Conservation (phyloP, 768 basidiomycete species). For the Mycena albidolilacea region DNA sequence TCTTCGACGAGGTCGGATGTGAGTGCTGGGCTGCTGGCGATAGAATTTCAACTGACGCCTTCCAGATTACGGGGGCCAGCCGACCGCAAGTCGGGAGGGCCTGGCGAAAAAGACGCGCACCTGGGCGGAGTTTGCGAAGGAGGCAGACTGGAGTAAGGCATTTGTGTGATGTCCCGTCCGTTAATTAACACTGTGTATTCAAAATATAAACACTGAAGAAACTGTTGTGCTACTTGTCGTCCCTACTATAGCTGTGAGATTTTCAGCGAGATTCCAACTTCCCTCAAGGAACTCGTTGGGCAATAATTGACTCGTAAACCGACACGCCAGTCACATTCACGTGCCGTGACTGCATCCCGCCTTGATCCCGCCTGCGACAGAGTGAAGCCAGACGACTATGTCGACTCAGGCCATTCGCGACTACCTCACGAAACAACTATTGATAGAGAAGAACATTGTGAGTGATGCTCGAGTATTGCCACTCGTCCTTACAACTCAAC, state of each 20-base stretch:
- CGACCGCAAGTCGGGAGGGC: slow-evolving; percentile 5
- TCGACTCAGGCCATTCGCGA: slow-evolving; percentile 59
- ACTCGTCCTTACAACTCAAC: slow-evolving; percentile 9
- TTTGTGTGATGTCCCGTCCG: neutral
- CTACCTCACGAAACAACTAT: slow-evolving; percentile 66
- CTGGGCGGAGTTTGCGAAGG: slow-evolving; percentile 14
- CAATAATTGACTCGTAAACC: too few species aligned
- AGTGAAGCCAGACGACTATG: slow-evolving; percentile 47
- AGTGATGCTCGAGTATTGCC: slow-evolving; percentile 27
- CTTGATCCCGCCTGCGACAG: too few species aligned
- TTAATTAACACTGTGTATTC: too few species aligned
- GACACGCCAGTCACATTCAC: too few species aligned
- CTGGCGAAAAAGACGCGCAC: slow-evolving; percentile 5
- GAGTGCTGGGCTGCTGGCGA: neutral
- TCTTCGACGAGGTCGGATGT: slow-evolving; percentile 21
- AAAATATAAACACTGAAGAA: too few species aligned
- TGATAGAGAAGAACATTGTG: slow-evolving; percentile 66
- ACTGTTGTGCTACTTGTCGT: too few species aligned
- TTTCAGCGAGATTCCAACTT: too few species aligned
- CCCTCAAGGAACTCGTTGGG: too few species aligned
- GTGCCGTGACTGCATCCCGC: too few species aligned
- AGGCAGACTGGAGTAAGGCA: slow-evolving; percentile 22
- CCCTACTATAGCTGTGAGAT: too few species aligned
- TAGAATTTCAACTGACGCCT: neutral
- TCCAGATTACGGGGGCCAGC: slow-evolving; percentile 12